Conservation (phyloP, 78 protist genomes). For the Planoprotostelium fungivorum region DNA sequence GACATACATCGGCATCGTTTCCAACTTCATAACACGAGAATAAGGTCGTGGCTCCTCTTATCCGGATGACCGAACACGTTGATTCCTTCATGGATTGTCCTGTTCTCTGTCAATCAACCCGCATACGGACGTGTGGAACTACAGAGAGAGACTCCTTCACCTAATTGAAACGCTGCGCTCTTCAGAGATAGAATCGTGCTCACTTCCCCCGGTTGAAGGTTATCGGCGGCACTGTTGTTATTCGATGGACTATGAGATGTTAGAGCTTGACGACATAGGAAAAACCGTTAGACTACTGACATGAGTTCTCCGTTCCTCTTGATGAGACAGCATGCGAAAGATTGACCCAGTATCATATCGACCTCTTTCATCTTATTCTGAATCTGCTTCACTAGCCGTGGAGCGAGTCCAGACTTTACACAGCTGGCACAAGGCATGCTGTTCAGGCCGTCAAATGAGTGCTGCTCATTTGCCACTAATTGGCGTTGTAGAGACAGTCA, state of each 20-base stretch:
- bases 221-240: not conserved
- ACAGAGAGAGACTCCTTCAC: not conserved
- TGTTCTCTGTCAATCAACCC: not conserved
- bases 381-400: not conserved
- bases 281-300: not conserved
- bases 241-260: not conserved
- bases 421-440: not conserved
- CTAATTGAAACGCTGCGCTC: not conserved
- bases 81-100: not conserved
- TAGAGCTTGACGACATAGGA: not conserved
- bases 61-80: not conserved
- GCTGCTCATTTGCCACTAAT: no score
- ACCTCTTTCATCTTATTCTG: not conserved
- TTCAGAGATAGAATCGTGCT: not conserved
- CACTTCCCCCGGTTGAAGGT: not conserved
- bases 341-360: not conserved
- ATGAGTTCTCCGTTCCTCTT: not conserved
- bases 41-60: not conserved
- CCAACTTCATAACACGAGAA: not conserved
- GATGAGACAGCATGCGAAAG: not conserved
- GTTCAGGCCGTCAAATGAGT: no score
- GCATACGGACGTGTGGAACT: not conserved
- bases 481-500: no score
- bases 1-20: not conserved
- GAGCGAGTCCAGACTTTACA: not conserved